phyloP scores from a whole-genome alignment of 192 early-diverging fungal genomes.

The Radiomyces spectabilis region DNA sequence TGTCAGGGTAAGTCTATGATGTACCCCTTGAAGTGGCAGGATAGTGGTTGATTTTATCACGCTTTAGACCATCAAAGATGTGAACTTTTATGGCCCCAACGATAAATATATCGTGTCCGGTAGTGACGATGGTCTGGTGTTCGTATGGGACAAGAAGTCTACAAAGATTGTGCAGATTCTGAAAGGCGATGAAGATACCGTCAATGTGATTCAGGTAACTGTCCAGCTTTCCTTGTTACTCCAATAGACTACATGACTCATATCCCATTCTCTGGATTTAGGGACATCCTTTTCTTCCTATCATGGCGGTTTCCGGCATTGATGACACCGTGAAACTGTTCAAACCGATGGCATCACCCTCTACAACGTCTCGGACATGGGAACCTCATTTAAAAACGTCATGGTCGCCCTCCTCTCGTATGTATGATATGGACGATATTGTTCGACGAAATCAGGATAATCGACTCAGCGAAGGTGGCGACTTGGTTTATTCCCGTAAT shows the following conservation, averaged over 20 bases:
- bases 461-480: background rate
- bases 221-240: too few relatives aligned
- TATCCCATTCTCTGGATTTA: constrained; percentile 6
- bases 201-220: constrained; percentile 39
- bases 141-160: constrained; percentile 59
- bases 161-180: constrained; percentile 54
- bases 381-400: background rate
- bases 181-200: constrained; percentile 53
- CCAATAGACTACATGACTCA: too few relatives aligned
- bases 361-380: background rate
- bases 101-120: constrained; percentile 68
- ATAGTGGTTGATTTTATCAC: constrained; percentile 28
- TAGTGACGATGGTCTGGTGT: constrained; percentile 66
- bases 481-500: background rate
- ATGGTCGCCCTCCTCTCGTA: background rate
- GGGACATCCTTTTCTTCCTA: constrained; percentile 48
- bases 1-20: constrained; percentile 6
- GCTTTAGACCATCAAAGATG: constrained; percentile 61
- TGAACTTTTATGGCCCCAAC: constrained; percentile 60
- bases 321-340: constrained; percentile 70
- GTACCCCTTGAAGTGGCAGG: too few relatives aligned
- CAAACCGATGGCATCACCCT: constrained; percentile 33
- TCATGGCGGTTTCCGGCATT: constrained; percentile 59
- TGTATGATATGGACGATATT: background rate
- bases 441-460: background rate